Conservation (phyloP, 179 eudicot genomes). For the Drosera spatulata region DNA sequence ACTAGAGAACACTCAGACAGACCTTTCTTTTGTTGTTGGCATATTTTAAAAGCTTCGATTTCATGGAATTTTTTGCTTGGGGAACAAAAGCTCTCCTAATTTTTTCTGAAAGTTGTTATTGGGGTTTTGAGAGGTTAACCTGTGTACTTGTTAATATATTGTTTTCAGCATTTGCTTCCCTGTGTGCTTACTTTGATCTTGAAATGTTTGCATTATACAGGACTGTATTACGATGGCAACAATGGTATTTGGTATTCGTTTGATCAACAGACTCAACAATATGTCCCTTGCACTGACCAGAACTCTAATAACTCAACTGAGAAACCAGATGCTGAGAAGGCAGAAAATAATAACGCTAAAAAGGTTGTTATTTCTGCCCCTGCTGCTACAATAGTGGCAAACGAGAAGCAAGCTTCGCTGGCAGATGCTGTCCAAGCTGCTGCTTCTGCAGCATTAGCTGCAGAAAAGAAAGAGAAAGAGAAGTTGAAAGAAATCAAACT, state of each 20-base stretch:
- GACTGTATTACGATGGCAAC: constrained; percentile 93
- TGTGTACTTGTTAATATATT: too few relatives aligned
- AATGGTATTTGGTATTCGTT: constrained; percentile 82
- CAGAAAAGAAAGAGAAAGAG: constrained; percentile 94
- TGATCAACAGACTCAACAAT: constrained; percentile 79
- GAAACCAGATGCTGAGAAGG: constrained; percentile 45
- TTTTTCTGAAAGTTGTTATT: too few relatives aligned
- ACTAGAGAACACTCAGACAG: too few relatives aligned
- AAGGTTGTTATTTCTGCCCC: constrained; percentile 94
- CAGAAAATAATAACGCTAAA: constrained; percentile 41
- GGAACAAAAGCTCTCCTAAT: too few relatives aligned
- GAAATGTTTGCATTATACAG: constrained; percentile 25
- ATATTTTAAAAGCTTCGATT: too few relatives aligned
- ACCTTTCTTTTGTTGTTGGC: too few relatives aligned
- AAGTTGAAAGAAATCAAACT: constrained; percentile 82
- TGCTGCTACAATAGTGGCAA: constrained; percentile 70
- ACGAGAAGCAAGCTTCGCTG: constrained; percentile 68
- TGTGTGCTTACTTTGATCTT: neutral
- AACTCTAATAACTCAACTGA: constrained; percentile 34
- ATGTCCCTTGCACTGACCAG: constrained; percentile 74
- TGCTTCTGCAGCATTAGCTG: constrained; percentile 93
- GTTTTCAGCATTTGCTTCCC: too few relatives aligned
- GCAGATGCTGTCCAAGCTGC: constrained; percentile 98
- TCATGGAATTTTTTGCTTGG: too few relatives aligned
- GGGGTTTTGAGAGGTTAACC: too few relatives aligned